A percentile compares a stretch with the other conserved stretches of the same genome.
Evolutionary conservation across 495 filamentous ascomycete genomes (phyloP).

Genomic region (Hyaloscypha finlandica): DNA sequence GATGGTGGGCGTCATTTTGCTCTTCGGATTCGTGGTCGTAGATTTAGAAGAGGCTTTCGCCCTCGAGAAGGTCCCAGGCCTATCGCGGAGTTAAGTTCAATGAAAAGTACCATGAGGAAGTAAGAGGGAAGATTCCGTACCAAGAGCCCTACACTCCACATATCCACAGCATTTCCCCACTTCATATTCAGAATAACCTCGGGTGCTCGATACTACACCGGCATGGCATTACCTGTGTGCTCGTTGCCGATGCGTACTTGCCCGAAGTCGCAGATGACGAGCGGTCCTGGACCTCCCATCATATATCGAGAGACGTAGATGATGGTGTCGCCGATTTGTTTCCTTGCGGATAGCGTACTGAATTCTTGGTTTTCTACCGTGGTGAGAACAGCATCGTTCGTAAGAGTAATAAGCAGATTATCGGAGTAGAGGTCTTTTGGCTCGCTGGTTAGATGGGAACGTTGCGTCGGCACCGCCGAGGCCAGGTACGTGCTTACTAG

Average conservation of each 20-base stretch:
- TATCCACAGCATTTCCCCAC: constrained; percentile 27
- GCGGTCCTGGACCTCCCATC: constrained; percentile 18
- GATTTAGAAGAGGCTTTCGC: constrained; percentile 22
- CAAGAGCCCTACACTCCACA: constrained; percentile 27
- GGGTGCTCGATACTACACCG: constrained; percentile 25
- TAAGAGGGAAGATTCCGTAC: constrained; percentile 17
- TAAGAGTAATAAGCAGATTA: constrained; percentile 20
- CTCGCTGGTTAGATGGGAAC: constrained; percentile 1
- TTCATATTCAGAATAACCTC: constrained; percentile 27
- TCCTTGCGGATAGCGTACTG: constrained; percentile 17
- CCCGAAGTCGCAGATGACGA: constrained; percentile 25
- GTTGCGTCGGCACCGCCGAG: background rate
- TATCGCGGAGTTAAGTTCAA: constrained; percentile 19
- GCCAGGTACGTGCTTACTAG: constrained; percentile 15
- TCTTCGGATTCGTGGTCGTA: constrained; percentile 24
- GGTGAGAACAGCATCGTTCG: constrained; percentile 8
- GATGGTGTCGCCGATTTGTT: constrained; percentile 19
- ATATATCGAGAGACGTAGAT: constrained; percentile 26
- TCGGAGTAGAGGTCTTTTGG: constrained; percentile 16
- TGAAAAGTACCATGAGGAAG: constrained; percentile 14
- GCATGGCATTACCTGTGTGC: constrained; percentile 22
- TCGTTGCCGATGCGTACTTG: constrained; percentile 22
- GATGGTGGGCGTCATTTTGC: constrained; percentile 30
- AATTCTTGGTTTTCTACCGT: constrained; percentile 11
- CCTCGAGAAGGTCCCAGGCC: constrained; percentile 29